A percentile compares a stretch with the other conserved stretches of the same genome.
These are phyloP conservation scores for Kluyveromyces lactis DNA, from an alignment of 805 yeast genomes.

Conservation along the genomic window DNA sequence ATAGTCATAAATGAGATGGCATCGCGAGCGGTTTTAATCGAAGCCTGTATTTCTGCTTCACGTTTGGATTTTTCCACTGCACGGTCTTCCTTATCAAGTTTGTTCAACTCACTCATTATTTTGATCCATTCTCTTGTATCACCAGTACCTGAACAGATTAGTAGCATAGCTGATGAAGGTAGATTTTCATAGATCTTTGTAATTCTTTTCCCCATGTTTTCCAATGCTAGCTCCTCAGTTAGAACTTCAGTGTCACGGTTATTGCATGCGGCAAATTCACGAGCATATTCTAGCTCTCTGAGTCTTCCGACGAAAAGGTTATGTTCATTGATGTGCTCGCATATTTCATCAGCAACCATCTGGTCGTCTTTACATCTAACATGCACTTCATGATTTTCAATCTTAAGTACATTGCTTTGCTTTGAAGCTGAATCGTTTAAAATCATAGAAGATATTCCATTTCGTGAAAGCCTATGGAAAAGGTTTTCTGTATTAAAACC, in stretches of 20 bases:
- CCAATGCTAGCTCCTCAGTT: slow-evolving; percentile 9
- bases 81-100: slow-evolving; percentile 33
- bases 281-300: slow-evolving; percentile 46
- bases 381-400: slow-evolving; percentile 27
- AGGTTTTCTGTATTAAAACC: slow-evolving; percentile 35
- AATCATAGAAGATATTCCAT: slow-evolving; percentile 19
- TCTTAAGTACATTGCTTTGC: slow-evolving; percentile 14
- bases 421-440: slow-evolving; percentile 31
- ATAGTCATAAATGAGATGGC: slow-evolving; percentile 52
- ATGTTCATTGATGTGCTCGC: slow-evolving; percentile 30
- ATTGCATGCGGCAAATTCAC: slow-evolving; percentile 28
- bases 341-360: slow-evolving; percentile 40
- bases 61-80: slow-evolving; percentile 35
- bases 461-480: slow-evolving; percentile 31
- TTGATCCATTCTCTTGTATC: slow-evolving; percentile 38
- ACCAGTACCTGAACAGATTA: slow-evolving; percentile 58
- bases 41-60: slow-evolving; percentile 37
- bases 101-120: slow-evolving; percentile 37
- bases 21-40: slow-evolving; percentile 46
- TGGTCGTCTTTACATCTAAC: slow-evolving; percentile 50
- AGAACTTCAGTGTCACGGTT: slow-evolving; percentile 7
- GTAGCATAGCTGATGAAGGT: slow-evolving; percentile 52
- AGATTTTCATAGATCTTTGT: slow-evolving; percentile 39
- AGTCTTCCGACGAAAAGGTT: slow-evolving; percentile 49
- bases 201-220: slow-evolving; percentile 38